Base-by-base conservation (phyloP, 768 basidiomycete species). In the Podaxis sp. region DNA sequence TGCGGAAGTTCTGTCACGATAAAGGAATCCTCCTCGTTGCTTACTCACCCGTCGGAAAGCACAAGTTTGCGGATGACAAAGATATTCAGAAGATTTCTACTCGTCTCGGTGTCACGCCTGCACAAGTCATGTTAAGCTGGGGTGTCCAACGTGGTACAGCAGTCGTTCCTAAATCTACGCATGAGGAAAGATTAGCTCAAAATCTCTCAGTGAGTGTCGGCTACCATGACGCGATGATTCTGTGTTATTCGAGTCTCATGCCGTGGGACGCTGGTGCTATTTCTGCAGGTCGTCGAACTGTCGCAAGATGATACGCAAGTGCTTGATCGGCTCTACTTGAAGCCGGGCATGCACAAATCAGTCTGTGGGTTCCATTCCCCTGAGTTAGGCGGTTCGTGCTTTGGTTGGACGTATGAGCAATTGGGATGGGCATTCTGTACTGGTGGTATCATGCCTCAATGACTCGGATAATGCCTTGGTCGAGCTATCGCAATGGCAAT, bases 81-180 rank as follows among this genome's bases (percentile, higher is more conserved):
- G 59, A 61, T 14, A 55, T 61, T 16, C 52, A 47, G 18, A 28
- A 25, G 14, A 61, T 61, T 32, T n/a, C 59, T 1, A 11, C 6
- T 10, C 44, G 59, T n/a, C 36, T 55, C 4, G 27, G 46, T 14
- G 21, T 55, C 5, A 48, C 35, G 25, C 23, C 72, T 1, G 80
- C 80, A 1, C 82, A 84, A 64, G 75, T 84, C 6, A 68, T 82
- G 2, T 74, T 87, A n/a, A 77, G 81, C 62, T 87, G 85, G 86
- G 78, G 75, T 11, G 79, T 82, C 5, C 77, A 83, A 67, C 74
- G 81, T 5, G 81, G 80, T 11, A 77, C 82, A 9, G 74, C 75
- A 10, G 80, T 84, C 18, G 79, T 86, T 36, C 82, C 86, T 25
- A 86, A 87, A 74, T 70, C 76, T 53, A 75, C 72, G 65, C 72